These are phyloP conservation scores for Stephania yunnanensis DNA, from an alignment of 164 flowering plant species.

Conservation along the genomic window DNA sequence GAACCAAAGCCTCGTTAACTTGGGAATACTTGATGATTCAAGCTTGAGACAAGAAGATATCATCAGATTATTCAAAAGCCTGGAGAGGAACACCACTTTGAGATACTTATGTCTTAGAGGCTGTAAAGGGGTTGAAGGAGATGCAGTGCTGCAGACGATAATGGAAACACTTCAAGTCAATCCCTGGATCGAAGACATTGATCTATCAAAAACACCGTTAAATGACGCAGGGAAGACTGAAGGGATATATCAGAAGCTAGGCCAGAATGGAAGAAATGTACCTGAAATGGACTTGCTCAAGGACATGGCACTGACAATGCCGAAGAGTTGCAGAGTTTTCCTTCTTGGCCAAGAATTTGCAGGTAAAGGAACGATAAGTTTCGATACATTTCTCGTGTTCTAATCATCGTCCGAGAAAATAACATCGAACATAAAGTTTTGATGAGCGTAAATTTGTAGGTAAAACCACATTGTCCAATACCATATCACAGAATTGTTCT, in stretches of 20 bases:
- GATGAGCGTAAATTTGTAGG: conserved; percentile 37
- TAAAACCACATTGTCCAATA: conserved; percentile 65
- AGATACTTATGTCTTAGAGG: conserved; percentile 68
- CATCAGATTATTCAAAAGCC: conserved; percentile 55
- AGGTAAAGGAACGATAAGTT: conserved; percentile 32
- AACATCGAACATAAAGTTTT: neutral
- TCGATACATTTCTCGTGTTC: neutral
- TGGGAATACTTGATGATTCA: conserved; percentile 67
- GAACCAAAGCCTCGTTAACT: conserved; percentile 51
- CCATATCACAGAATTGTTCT: conserved; percentile 60
- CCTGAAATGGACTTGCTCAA: conserved; percentile 61
- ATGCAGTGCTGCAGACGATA: conserved; percentile 55
- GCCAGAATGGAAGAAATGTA: conserved; percentile 56
- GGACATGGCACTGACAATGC: conserved; percentile 65
- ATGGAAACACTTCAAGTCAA: conserved; percentile 70
- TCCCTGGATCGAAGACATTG: conserved; percentile 89
- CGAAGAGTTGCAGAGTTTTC: conserved; percentile 79
- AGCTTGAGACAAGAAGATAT: conserved; percentile 62
- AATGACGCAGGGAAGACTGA: conserved; percentile 57
- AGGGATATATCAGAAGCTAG: conserved; percentile 55
- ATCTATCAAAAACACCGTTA: conserved; percentile 71
- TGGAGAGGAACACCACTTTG: conserved; percentile 68
- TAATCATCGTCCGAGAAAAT: neutral
- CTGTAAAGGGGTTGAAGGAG: conserved; percentile 79
- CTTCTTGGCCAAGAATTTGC: conserved; percentile 88